These are phyloP conservation scores for Mycena leptocephala DNA, from an alignment of 768 basidiomycete genomes.

Conservation along the genomic window DNA sequence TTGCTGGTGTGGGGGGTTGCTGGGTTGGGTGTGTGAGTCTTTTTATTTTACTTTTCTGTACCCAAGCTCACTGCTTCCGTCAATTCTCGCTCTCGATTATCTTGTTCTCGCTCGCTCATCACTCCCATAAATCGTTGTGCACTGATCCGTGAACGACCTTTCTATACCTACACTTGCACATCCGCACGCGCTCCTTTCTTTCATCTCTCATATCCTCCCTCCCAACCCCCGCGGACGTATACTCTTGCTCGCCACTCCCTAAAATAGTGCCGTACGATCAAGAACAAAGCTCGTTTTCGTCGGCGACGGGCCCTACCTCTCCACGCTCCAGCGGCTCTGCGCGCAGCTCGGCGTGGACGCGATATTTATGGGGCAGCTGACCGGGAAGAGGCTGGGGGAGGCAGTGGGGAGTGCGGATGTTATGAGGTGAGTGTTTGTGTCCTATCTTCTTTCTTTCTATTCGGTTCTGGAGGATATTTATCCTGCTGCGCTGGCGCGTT, in stretches of 20 bases:
- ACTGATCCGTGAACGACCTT: too few relatives aligned
- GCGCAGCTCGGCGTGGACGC: not conserved
- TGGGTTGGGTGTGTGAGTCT: not conserved
- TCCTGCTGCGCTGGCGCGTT: not conserved
- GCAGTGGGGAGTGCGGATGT: conserved; percentile 30
- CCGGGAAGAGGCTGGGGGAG: conserved; percentile 9
- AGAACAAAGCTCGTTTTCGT: conserved; percentile 11
- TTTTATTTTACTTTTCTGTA: not conserved
- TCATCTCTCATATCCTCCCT: not conserved
- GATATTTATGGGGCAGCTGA: conserved; percentile 28
- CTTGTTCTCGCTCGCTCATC: too few relatives aligned
- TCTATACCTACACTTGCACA: too few relatives aligned
- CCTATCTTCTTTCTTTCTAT: not conserved
- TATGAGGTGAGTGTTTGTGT: conserved; percentile 3
- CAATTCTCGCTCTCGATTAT: too few relatives aligned
- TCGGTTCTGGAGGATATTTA: not conserved
- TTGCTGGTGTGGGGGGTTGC: conserved; percentile 9
- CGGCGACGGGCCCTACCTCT: not conserved
- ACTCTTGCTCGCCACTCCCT: too few relatives aligned
- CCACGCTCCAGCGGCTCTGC: not conserved
- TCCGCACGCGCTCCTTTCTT: too few relatives aligned
- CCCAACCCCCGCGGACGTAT: not conserved
- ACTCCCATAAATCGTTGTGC: not conserved
- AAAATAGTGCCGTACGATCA: too few relatives aligned
- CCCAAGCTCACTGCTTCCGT: not conserved